Percentiles rank a stretch among this genome's conserved stretches.
phyloP scores from a whole-genome alignment of 2,329 filamentous ascomycete species.

The Penicillium hesseltinei region DNA sequence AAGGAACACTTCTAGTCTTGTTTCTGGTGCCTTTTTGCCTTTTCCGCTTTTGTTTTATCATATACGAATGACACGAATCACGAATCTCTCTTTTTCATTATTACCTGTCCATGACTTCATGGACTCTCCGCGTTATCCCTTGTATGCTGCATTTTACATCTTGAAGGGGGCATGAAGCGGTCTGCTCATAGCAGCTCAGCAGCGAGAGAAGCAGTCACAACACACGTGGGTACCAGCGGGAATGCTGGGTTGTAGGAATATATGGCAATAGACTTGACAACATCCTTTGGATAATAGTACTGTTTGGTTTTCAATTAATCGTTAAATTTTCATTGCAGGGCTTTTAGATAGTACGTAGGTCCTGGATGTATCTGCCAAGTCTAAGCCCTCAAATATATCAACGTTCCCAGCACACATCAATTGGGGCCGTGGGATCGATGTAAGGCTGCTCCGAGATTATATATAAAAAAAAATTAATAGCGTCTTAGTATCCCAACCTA shows the following conservation, averaged over 20 bases:
- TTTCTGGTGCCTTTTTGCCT: background rate
- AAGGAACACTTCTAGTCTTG: slow-evolving; percentile 72
- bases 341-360: no score
- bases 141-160: slow-evolving; percentile 5
- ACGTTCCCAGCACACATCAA: slow-evolving; percentile 7
- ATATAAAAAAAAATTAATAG: no score
- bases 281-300: background rate
- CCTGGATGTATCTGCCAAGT: no score
- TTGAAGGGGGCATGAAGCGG: background rate
- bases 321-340: no score
- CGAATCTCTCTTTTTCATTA: slow-evolving; percentile 16
- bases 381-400: no score
- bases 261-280: slow-evolving; percentile 1
- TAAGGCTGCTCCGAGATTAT: slow-evolving; percentile 5
- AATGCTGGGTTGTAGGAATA: slow-evolving; percentile 2
- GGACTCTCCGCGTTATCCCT: background rate
- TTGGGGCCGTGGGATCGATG: slow-evolving; percentile 20
- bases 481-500: background rate
- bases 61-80: slow-evolving; percentile 24
- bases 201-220: background rate
- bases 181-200: background rate
- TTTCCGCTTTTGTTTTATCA: slow-evolving; percentile 1
- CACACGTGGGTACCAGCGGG: background rate
- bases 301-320: background rate
- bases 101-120: slow-evolving; percentile 2